These are phyloP conservation scores for Cercospora janseana DNA, from an alignment of 2,329 filamentous ascomycete genomes.

Conservation along the genomic window DNA sequence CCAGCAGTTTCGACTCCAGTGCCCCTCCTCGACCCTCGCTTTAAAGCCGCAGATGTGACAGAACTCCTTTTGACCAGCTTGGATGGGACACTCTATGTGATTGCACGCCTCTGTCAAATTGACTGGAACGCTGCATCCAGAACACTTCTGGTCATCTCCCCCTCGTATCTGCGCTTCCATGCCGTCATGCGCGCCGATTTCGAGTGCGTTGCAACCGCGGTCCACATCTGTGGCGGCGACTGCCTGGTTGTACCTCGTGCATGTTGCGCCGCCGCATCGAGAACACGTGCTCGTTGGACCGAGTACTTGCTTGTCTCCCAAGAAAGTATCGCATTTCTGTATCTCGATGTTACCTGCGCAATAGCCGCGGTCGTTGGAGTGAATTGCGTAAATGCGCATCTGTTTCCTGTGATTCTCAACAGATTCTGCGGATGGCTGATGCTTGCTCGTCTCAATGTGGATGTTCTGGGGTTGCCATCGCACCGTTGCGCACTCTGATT, in stretches of 20 bases:
- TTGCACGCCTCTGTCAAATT: conserved; percentile 2
- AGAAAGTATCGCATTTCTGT: no score
- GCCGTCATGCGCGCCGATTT: no score
- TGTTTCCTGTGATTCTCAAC: not conserved
- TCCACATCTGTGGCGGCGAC: no score
- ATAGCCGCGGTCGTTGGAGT: not conserved
- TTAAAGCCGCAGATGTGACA: conserved; percentile 6
- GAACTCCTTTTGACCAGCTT: not conserved
- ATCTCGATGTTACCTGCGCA: conserved; percentile 10
- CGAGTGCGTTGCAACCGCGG: no score
- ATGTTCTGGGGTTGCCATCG: not conserved
- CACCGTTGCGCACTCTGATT: conserved; percentile 2
- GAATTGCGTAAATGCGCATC: not conserved
- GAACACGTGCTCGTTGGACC: no score
- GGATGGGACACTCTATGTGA: conserved; percentile 3
- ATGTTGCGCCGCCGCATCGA: no score
- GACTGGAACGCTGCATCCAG: not conserved
- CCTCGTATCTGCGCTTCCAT: no score
- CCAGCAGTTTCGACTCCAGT: not conserved
- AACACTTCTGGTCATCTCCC: not conserved
- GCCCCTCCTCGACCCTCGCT: not conserved
- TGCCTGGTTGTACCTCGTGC: no score
- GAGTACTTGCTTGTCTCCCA: no score
- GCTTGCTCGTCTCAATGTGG: not conserved
- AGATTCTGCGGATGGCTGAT: conserved; percentile 2